Conservation (phyloP, 352 stramenopile genomes). For the Globisporangium camurandrum region DNA sequence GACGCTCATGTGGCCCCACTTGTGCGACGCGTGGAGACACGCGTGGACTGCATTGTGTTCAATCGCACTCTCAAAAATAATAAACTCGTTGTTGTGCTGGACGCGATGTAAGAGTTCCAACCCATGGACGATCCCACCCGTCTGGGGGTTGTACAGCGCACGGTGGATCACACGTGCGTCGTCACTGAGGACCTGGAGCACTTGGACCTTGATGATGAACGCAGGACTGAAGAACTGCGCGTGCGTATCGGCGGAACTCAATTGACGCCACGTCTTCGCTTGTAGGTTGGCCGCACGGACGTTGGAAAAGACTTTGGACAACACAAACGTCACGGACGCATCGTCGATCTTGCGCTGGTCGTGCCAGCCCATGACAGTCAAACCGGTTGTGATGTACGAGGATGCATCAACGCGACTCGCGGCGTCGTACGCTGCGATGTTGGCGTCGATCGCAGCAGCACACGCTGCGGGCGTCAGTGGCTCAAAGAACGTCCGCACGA, state of each 20-base stretch:
- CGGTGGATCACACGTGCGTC: constrained; percentile 48
- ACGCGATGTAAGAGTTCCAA: constrained; percentile 50
- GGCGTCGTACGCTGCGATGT: constrained; percentile 24
- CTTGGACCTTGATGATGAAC: constrained; percentile 29
- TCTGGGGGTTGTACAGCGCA: constrained; percentile 47
- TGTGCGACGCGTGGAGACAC: constrained; percentile 37
- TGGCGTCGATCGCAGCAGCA: constrained; percentile 14
- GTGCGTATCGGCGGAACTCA: constrained; percentile 25
- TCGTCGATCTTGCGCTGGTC: constrained; percentile 36
- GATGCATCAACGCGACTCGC: constrained; percentile 14
- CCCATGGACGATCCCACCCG: constrained; percentile 39
- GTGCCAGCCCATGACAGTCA: constrained; percentile 45
- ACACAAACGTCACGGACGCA: constrained; percentile 29
- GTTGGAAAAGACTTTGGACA: constrained; percentile 38
- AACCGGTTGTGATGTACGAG: constrained; percentile 21
- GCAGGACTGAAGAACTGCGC: constrained; percentile 28
- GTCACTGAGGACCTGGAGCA: constrained; percentile 48
- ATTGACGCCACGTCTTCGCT: constrained; percentile 27
- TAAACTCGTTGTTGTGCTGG: constrained; percentile 32
- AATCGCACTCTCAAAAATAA: constrained; percentile 47
- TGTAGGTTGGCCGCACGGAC: constrained; percentile 23
- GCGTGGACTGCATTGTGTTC: constrained; percentile 46
- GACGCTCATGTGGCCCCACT: constrained; percentile 40
- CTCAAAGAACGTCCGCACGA: constrained; percentile 34
- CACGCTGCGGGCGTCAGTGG: constrained; percentile 15